These are phyloP conservation scores for Neurospora sp. DNA, from an alignment of 495 filamentous ascomycete species.

Conservation along the genomic window DNA sequence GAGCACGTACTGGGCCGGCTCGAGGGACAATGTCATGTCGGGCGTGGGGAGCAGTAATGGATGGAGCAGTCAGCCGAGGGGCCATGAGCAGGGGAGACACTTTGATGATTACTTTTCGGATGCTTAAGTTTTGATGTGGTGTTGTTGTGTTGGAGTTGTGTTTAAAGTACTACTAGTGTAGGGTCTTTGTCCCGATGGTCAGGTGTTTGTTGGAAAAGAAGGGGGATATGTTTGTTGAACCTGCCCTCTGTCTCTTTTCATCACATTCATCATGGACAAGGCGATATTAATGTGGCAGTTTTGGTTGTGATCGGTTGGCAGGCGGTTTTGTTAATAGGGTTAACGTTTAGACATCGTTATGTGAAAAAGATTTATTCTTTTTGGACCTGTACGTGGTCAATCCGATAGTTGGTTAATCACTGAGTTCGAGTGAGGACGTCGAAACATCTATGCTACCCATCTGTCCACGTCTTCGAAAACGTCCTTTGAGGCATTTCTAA, in stretches of 20 bases:
- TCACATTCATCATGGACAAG: background rate
- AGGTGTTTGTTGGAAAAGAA: background rate
- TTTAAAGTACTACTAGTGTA: background rate
- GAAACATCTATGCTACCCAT: too few species aligned
- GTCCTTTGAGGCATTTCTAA: too few species aligned
- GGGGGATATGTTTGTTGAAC: background rate
- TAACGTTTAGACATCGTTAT: background rate
- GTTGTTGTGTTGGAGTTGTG: background rate
- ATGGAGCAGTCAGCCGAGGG: slow-evolving; percentile 15
- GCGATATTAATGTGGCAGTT: background rate
- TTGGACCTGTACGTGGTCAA: too few species aligned
- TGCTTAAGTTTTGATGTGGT: slow-evolving; percentile 19
- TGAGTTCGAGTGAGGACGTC: too few species aligned
- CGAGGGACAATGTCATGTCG: slow-evolving; percentile 30
- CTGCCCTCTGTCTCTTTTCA: background rate
- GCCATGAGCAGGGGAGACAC: slow-evolving; percentile 29
- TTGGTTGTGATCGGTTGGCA: background rate
- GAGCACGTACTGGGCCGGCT: slow-evolving; percentile 35
- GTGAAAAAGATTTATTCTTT: background rate
- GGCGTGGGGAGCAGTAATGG: slow-evolving; percentile 21
- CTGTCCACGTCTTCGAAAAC: too few species aligned
- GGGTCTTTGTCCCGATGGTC: background rate
- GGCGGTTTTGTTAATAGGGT: background rate
- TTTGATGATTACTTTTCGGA: slow-evolving; percentile 45
- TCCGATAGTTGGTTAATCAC: too few species aligned